These are phyloP conservation scores for Backusella parvicylindrica DNA, from an alignment of 192 early-diverging fungal genomes.

Conservation along the genomic window DNA sequence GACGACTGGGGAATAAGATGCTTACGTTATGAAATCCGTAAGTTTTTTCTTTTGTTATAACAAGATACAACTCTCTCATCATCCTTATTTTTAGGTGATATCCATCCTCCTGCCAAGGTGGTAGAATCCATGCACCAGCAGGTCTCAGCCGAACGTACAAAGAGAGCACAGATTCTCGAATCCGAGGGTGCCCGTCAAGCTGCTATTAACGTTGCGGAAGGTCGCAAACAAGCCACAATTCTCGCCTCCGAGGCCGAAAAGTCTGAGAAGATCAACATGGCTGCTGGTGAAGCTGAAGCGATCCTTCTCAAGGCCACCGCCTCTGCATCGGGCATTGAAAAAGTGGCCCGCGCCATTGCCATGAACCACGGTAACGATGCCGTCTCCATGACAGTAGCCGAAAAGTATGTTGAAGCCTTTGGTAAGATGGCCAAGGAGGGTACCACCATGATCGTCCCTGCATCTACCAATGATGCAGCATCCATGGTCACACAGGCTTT, in stretches of 20 bases:
- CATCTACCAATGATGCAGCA: slow-evolving; percentile 76
- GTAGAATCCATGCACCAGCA: slow-evolving; percentile 97
- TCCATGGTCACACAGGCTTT: slow-evolving; percentile 85
- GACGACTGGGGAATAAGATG: slow-evolving; percentile 97
- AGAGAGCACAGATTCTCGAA: slow-evolving; percentile 93
- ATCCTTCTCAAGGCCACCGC: slow-evolving; percentile 83
- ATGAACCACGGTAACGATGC: slow-evolving; percentile 72
- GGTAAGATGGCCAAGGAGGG: slow-evolving; percentile 88
- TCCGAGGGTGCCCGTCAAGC: slow-evolving; percentile 84
- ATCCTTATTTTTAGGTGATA: slow-evolving; percentile 58
- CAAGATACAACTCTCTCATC: neutral
- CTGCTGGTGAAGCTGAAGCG: slow-evolving; percentile 85
- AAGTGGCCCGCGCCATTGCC: slow-evolving; percentile 76
- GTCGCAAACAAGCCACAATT: slow-evolving; percentile 86
- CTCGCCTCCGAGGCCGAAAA: slow-evolving; percentile 94
- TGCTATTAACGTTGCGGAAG: slow-evolving; percentile 97
- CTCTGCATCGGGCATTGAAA: slow-evolving; percentile 75
- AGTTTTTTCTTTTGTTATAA: neutral
- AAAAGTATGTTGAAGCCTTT: slow-evolving; percentile 96
- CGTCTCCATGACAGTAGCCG: slow-evolving; percentile 86
- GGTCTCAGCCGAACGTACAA: slow-evolving; percentile 93
- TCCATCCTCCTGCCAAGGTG: slow-evolving; percentile 93
- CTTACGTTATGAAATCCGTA: slow-evolving; percentile 90
- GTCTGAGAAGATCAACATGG: slow-evolving; percentile 86
- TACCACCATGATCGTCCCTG: slow-evolving; percentile 87